Base-by-base conservation (phyloP, 2,329 filamentous ascomycete genomes). In the Claviceps maximensis region DNA sequence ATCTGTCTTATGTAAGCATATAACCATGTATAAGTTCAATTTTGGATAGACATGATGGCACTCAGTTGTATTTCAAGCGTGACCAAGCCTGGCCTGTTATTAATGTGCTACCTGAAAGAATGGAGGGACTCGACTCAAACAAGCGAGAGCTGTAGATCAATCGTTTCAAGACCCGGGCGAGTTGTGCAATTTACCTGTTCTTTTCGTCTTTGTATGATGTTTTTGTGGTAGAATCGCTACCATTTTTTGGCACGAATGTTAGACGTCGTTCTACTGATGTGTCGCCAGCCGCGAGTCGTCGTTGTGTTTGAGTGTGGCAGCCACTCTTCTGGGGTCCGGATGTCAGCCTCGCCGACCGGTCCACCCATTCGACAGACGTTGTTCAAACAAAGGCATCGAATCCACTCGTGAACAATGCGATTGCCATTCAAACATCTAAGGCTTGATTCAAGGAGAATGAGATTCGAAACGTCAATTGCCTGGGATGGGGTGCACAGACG, bases 391-490 rank as follows among this genome's bases (percentile, higher is more conserved):
- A 21, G n/a, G 6, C 8, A n/a, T 41, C n/a, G n/a, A 21, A 9
- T 10, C 40, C n/a, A 41, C 40, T 7, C 7, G 19, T 8, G n/a
- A 41, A 10, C 40, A 41, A 21, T 19, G n/a, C 40, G 7, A 21
- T 21, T 45, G 21, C 15, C 31, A 40, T 25, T 38, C 51, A 49
- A 45, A 53, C 29, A 23, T 47, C 21, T 33, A 33, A 15, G 44
- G 27, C 47, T 38, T 52, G 53, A 40, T 49, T 47, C 53, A 54
- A 54, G 53, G 38, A 46, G 53, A 46, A n/a, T n/a, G 8, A n/a
- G 36, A 47, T 40, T 41, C 55, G 53, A 57, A 57, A 57, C 53
- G 42, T 29, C 17, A 17, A 47, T 10, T 57, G 51, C 51, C 45
- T 50, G 50, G 51, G 45, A 19, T 2, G 33, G 2, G 15, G 5